Evolutionary conservation across 78 protist species (phyloP), one percentile per base, ranked within the genome.

Genomic region (Andalucia godoyi): DNA sequence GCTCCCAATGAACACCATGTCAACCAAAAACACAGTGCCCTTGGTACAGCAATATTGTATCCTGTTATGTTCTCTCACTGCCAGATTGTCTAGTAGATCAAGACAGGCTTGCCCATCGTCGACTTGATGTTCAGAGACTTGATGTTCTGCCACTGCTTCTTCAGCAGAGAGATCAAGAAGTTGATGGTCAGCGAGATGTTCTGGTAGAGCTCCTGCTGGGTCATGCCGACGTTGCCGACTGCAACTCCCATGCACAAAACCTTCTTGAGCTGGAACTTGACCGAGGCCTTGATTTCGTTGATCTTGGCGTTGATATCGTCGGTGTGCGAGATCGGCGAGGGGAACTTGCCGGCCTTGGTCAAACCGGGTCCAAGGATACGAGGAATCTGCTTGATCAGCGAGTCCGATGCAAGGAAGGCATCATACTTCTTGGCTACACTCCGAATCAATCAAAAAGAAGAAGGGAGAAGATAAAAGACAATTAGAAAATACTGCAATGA

Each of bases 101-200:
- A 78, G 74, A 49, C 42, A 43, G 92, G 77, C 70, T 33, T 58
- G 78, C 97, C 96, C 97, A 93, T 91, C 60, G 99, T 74, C 33
- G 92, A 47, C 90, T 97, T 95, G 81, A 97, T 73, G 95, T 92
- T 51, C 41, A 97, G 64, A 33, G 88, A 66, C 76, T 81, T 78
- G 70, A 98, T 60, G 89, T 98, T 98, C 81, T 97, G 99, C 99
- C 99, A 97, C 57, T 89, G 77, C 96, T 98, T 98, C 93, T 94
- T 95, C 72, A 98, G 89, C 50, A 98, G 95, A 39, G 98, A 92
- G 55, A 94, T 86, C 32, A 96, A 67, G 90, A 92, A 95, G 93
- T 97, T 97, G 89, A 93, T 67, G 29, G 99, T 27, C 69, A 76
- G 46, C 66, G 57, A 33, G 65, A 91, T 51, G 97, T 98, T 97